These are phyloP conservation scores for Ceratobasidium sp. DNA, from an alignment of 1,284 basidiomycete species.

Conservation along the genomic window DNA sequence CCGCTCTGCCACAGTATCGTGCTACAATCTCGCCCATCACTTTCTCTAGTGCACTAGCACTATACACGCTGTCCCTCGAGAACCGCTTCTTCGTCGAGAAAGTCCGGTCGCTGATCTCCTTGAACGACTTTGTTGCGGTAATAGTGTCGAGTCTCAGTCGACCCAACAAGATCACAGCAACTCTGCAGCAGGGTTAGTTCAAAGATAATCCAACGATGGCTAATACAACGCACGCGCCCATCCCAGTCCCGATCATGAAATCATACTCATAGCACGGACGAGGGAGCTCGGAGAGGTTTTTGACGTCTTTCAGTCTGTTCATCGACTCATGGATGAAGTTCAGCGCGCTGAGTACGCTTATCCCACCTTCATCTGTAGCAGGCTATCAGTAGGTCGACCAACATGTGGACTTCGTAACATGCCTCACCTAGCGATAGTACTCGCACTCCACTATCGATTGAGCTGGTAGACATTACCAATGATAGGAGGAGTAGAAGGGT, in stretches of 20 bases:
- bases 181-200: slow-evolving; percentile 44
- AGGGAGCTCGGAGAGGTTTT: not conserved
- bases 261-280: slow-evolving; percentile 53
- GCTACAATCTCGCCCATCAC: not conserved
- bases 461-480: too few species aligned
- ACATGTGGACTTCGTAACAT: too few species aligned
- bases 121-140: slow-evolving; percentile 51
- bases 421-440: too few species aligned
- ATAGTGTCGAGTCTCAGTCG: slow-evolving; percentile 51
- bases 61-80: not conserved
- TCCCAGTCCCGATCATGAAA: slow-evolving; percentile 53
- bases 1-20: not conserved
- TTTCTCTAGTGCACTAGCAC: not conserved
- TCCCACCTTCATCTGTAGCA: too few species aligned
- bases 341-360: too few species aligned
- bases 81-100: slow-evolving; percentile 29
- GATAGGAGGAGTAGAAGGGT: too few species aligned
- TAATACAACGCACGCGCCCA: slow-evolving; percentile 45
- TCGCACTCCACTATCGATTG: too few species aligned
- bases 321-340: too few species aligned
- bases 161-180: slow-evolving; percentile 53
- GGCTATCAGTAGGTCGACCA: too few species aligned
- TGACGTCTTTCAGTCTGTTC: too few species aligned
- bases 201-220: too few species aligned
- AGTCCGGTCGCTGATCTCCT: slow-evolving; percentile 40